Base-by-base conservation (phyloP, 83 land plant genomes). In the Picea mariana region DNA sequence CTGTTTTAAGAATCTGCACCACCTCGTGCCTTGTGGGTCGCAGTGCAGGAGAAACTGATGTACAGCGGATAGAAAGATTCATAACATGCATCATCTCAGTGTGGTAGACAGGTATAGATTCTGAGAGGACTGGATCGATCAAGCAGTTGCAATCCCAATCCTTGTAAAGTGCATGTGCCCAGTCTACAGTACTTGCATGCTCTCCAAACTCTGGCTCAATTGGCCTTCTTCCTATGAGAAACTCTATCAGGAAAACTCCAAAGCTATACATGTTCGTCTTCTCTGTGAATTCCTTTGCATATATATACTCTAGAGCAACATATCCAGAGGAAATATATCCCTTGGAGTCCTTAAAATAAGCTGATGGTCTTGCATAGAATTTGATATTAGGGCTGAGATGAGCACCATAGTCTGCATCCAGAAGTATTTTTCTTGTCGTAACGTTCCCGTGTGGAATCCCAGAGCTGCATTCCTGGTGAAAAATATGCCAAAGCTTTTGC, bases 141-240 rank as follows among this genome's bases (percentile, higher is more conserved):
- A 87, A 78, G 18, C 64, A 61, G 17, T 85, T 86, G 17, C 81
- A 79, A 62, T 85, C 85, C 66, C 85, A 85, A n/a, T 87, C 84
- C 1, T 79, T 73, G 81, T 85, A 85, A 80, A 81, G 82, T 49
- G 85, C 79, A n/a, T 82, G 87, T 18, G 84, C 89, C 91, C 88
- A 87, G 59, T 89, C 85, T 13, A 89, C 91, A 16, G 84, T 59
- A 75, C 67, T 80, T 17, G 75, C 76, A 12, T 83, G 87, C 13
- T 71, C 77, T 5, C 84, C 84, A 23, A 82, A 79, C 23, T 86
- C 85, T 1, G 63, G 15, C 24, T 89, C 89, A n/a, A 60, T 77
- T 0, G 87, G 80, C 72, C 71, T 17, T 79, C 79, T 88, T 20
- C 92, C 92, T 31, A 88, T 90, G 59, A 90, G 65, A 3, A 90